Base-by-base conservation (phyloP, 441 rosid genomes). In the Gossypium schwendimanii region DNA sequence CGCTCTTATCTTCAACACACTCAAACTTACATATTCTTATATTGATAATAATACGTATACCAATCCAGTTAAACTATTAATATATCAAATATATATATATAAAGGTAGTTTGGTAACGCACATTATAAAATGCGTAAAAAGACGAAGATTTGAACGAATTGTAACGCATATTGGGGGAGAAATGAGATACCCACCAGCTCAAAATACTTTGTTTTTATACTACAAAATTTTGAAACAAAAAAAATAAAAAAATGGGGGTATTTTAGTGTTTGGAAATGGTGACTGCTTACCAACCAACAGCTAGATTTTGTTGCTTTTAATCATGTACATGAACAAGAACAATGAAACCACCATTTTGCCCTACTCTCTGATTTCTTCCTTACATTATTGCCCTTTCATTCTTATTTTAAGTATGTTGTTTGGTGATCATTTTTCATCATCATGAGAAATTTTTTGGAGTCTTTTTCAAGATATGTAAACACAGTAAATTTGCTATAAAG, bases 231-330 rank as follows among this genome's bases (percentile, higher is more conserved):
- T 1, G 17, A 54, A 54, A 20, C 59, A n/a, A n/a, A 3, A 17
- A 18, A 54, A 54, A 18, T 52, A 17, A 52, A 6, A 54, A 18
- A 54, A 8, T 9, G 2, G 9, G 4, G 5, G n/a, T 9, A 20
- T 21, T 41, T 28, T 64, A 12, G 33, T 59, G 31, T 14, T 47
- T 73, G 67, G 78, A 79, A 76, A 70, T 59, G 63, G 53, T 66
- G 80, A 47, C 58, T 73, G 57, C 62, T 65, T 39, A 76, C 81
- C 82, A 68, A 17, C 84, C 72, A 78, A 69, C 81, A 78, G 61
- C 31, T 55, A 55, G 53, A 70, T 54, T 54, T 60, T 52, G 41
- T 41, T 70, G 59, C 61, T 33, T 41, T 18, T 21, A 55, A 55
- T 63, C 41, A 60, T 64, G 18, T 58, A 17, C 24, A 53, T n/a